Evolutionary conservation across 1,284 basidiomycete genomes (phyloP).

Genomic region (Cryptococcus neoformans): DNA sequence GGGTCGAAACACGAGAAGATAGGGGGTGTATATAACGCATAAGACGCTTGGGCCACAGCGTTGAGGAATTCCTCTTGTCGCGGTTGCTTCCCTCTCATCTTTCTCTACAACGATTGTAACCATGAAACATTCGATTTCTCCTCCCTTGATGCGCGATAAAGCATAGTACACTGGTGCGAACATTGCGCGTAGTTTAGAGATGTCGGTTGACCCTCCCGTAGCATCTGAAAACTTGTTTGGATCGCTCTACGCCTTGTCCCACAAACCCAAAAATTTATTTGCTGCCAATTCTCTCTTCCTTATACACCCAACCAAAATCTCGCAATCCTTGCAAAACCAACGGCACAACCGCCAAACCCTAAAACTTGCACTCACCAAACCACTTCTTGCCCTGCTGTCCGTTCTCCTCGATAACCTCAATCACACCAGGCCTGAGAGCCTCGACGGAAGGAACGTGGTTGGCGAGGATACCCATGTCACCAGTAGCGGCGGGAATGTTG

Average conservation of each 20-base stretch:
- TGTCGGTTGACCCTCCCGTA: too few relatives aligned
- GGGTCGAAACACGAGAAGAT: too few relatives aligned
- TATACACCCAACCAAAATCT: neutral
- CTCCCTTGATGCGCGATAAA: neutral
- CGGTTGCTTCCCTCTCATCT: neutral
- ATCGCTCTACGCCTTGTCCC: neutral
- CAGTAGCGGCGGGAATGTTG: conserved; percentile 87
- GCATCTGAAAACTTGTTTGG: too few relatives aligned
- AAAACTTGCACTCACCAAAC: conserved; percentile 68
- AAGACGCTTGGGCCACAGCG: neutral
- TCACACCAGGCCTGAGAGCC: conserved; percentile 82
- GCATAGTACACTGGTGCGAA: too few relatives aligned
- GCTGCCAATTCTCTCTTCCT: neutral
- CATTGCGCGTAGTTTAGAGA: too few relatives aligned
- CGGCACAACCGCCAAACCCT: neutral
- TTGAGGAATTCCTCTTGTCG: neutral
- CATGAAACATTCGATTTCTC: neutral
- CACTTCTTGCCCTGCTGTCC: conserved; percentile 75
- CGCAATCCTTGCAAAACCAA: neutral
- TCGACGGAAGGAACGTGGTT: conserved; percentile 96
- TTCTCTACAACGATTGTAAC: neutral
- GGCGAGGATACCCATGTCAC: conserved; percentile 97
- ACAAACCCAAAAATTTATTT: too few relatives aligned
- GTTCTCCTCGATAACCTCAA: conserved; percentile 83
- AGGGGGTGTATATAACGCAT: too few relatives aligned